Evolutionary conservation across 768 basidiomycete species (phyloP).

Genomic region (Mycena floridula): DNA sequence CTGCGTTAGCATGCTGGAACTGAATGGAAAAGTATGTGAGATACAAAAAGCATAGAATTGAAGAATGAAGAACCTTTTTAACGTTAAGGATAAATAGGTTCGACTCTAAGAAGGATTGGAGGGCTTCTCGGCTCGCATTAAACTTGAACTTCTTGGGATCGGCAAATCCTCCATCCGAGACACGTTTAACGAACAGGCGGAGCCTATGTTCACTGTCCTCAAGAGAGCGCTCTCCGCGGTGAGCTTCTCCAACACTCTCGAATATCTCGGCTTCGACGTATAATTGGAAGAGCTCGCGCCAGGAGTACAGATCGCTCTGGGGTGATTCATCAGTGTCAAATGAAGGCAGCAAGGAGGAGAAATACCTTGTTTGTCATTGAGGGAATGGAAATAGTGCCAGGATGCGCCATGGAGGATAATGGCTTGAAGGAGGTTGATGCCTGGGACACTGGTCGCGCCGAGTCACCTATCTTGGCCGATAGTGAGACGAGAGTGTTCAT

Average conservation of each 20-base stretch:
- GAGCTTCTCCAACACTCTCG: conserved; percentile 59
- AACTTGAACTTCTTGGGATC: conserved; percentile 49
- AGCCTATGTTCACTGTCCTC: conserved; percentile 68
- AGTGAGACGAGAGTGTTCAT: conserved; percentile 30
- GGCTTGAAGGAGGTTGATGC: conserved; percentile 31
- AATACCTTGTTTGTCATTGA: conserved; percentile 12
- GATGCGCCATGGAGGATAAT: conserved; percentile 38
- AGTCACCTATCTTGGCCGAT: conserved; percentile 30
- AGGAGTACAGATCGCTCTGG: conserved; percentile 72
- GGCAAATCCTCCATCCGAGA: conserved; percentile 50
- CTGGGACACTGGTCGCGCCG: conserved; percentile 38
- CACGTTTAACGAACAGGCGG: conserved; percentile 53
- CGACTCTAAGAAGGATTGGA: conserved; percentile 68
- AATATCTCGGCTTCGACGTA: conserved; percentile 87
- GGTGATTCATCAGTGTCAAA: conserved; percentile 19
- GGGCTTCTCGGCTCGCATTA: conserved; percentile 48
- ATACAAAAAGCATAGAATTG: background rate
- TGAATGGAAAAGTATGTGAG: conserved; percentile 16
- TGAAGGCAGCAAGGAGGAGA: background rate
- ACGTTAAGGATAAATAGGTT: conserved; percentile 77
- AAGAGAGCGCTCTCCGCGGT: conserved; percentile 59
- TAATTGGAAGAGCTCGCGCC: conserved; percentile 86
- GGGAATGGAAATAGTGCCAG: conserved; percentile 27
- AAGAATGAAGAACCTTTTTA: conserved; percentile 54
- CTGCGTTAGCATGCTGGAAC: conserved; percentile 81